These are phyloP conservation scores for Hygrophoropsis aurantiaca DNA, from an alignment of 768 basidiomycete genomes.

Conservation along the genomic window DNA sequence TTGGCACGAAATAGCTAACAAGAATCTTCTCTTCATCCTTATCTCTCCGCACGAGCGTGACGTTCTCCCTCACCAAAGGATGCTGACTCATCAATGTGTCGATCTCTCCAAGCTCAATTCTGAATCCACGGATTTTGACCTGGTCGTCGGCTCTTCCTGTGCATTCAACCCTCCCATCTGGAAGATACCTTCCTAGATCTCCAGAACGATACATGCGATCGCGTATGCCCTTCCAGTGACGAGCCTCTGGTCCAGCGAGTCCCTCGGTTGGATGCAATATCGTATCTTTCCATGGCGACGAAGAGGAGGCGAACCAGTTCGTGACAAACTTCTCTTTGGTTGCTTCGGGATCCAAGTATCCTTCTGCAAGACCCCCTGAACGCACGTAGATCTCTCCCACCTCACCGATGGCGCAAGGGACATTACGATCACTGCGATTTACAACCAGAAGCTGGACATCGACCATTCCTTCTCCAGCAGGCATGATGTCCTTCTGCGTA, in stretches of 20 bases:
- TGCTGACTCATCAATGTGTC: constrained; percentile 95
- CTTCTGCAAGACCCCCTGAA: constrained; percentile 93
- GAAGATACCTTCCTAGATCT: constrained; percentile 91
- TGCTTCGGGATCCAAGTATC: constrained; percentile 83
- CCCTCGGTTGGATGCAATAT: constrained; percentile 59
- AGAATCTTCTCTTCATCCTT: constrained; percentile 99
- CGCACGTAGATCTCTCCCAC: constrained; percentile 99
- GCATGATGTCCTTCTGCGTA: constrained; percentile 96
- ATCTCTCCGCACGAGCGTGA: constrained; percentile 93
- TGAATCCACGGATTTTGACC: constrained; percentile 98
- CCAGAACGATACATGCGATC: constrained; percentile 98
- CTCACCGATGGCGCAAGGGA: constrained; percentile 92
- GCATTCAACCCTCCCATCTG: constrained; percentile 93
- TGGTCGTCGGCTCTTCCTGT: constrained; percentile 98
- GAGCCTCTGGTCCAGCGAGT: constrained; percentile 68
- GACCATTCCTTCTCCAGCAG: constrained; percentile 95
- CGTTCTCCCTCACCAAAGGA: constrained; percentile 93
- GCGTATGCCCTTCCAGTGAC: constrained; percentile 91
- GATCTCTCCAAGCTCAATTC: constrained; percentile 97
- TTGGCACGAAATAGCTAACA: constrained; percentile 94
- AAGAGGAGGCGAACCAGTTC: constrained; percentile 81
- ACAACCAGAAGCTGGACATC: constrained; percentile 97
- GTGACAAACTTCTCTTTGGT: constrained; percentile 88
- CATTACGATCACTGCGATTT: constrained; percentile 80
- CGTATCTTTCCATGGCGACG: constrained; percentile 62